These are phyloP conservation scores for Plectosphaerella cucumerina DNA, from an alignment of 2,329 filamentous ascomycete genomes.

Conservation along the genomic window DNA sequence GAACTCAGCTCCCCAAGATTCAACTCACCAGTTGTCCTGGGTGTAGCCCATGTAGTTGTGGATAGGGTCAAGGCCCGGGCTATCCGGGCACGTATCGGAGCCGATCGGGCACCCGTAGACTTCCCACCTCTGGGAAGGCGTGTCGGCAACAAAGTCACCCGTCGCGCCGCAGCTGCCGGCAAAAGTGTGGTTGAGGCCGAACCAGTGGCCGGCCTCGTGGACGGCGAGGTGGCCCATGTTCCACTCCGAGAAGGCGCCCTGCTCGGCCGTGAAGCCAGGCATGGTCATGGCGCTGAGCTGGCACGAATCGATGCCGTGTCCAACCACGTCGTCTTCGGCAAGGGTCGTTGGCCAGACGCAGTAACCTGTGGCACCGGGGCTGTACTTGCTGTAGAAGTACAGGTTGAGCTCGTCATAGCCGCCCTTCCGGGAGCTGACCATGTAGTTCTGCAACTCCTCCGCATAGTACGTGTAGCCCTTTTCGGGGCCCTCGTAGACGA, in stretches of 20 bases:
- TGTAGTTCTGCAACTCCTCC: constrained; percentile 7
- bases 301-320: too few species aligned
- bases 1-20: too few species aligned
- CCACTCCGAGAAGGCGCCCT: constrained; percentile 1
- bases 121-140: constrained; percentile 26
- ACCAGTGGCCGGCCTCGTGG: constrained; percentile 19
- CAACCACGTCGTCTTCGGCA: background rate
- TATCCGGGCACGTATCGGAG: constrained; percentile 21
- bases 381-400: constrained; percentile 37
- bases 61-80: constrained; percentile 18
- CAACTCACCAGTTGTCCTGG: background rate
- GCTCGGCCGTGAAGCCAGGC: background rate
- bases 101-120: constrained; percentile 24
- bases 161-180: constrained; percentile 16
- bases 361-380: constrained; percentile 33
- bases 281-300: background rate
- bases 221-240: constrained; percentile 22
- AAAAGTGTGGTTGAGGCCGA: constrained; percentile 13
- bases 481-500: constrained; percentile 16
- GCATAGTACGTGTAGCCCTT: constrained; percentile 13
- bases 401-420: constrained; percentile 38
- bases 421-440: constrained; percentile 31
- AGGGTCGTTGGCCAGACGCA: constrained; percentile 36
- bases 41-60: constrained; percentile 25
- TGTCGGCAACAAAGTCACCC: constrained; percentile 33